Evolutionary conservation across 139 green algal species (phyloP), one percentile per base, ranked within the genome.

Genomic region (Micractinium conductrix): DNA sequence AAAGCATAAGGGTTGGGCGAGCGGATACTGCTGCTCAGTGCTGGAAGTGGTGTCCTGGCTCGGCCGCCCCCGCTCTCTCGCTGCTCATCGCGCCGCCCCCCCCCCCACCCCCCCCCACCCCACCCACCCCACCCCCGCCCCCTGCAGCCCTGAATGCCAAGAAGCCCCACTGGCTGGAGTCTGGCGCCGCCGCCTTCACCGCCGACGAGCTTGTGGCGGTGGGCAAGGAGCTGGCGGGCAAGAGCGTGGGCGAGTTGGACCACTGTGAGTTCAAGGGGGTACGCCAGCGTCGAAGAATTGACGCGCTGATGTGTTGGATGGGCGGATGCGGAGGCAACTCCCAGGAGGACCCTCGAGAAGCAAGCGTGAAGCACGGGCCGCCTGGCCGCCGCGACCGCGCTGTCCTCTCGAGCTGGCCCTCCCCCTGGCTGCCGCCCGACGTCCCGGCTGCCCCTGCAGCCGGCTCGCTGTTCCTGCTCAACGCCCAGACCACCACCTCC

Each of bases 91-190:
- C n/a, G 21, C 22, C 60, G 3, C 60, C 3, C 12, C 60, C 35
- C 26, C 26, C 24, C 5, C 26, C 24, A 35, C 60, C 22, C 9
- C 22, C 24, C 26, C 35, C 19, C 19, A 68, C 24, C 60, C 24
- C 33, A 37, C 26, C 21, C 26, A 17, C 22, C 28, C n/a, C 30
- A 30, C 7, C n/a, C 30, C 63, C 63, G 1, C 4, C n/a, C n/a
- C 60, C 19, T 58, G 76, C 88, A 72, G 87, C 80, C 58, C 87
- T 90, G 76, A 81, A 88, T 37, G 85, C 89, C 65, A 81, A 86
- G 65, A 75, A 87, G 42, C 35, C 78, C 35, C 88, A 88, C 75
- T 81, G 53, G 53, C 37, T 72, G 53, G 55, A 81, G 37, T 19
- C 30, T 24, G 75, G 75, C 38, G 74, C 74, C 8, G 12, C 33